Evolutionary conservation across 164 flowering plant genomes (phyloP), one percentile per base, ranked within the genome.

Genomic region (Berberis vulgaris): DNA sequence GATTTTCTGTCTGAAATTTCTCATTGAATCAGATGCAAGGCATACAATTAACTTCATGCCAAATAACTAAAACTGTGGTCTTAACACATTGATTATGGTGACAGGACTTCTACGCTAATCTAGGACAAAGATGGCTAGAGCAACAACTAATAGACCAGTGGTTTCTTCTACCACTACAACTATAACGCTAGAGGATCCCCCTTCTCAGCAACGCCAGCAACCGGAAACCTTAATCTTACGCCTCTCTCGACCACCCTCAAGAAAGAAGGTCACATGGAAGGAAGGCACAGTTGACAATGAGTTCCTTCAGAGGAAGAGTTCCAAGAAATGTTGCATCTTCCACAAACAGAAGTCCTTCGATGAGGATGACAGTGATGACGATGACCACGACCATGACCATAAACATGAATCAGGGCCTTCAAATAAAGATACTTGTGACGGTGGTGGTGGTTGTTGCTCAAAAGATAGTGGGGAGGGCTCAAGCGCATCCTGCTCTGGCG

Each of bases 261-360:
- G 63, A 43, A 89, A 92, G 94, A 85, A 80, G 78, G 98, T 93
- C 2, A 39, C 96, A 1, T 93, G 98, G 98, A 90, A 84, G 67
- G 96, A 90, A 65, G 98, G 92, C 49, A 93, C 98, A 39, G 89
- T 93, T 10, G 96, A 93, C 72, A 93, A 93, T 78, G 98, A 93
- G 75, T 87, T 90, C 61, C 76, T 90, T 68, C 80, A 87, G 67
- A 86, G 79, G 78, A 90, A 88, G 80, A 88, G 95, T 71, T 93
- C 98, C 69, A 90, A 90, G 77, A 90, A 84, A 61, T 90, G 98
- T 76, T 93, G 97, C 77, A 86, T 93, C 61, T 93, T 88, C 70
- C 96, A 93, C 82, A 93, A 90, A 71, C 73, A 90, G 61, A 93
- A 86, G 75, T 78, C 96, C 10, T 93, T 93, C 63, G 98, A 93